Evolutionary conservation across 2,329 filamentous ascomycete genomes (phyloP).

Genomic region (Rutstroemia sp.): DNA sequence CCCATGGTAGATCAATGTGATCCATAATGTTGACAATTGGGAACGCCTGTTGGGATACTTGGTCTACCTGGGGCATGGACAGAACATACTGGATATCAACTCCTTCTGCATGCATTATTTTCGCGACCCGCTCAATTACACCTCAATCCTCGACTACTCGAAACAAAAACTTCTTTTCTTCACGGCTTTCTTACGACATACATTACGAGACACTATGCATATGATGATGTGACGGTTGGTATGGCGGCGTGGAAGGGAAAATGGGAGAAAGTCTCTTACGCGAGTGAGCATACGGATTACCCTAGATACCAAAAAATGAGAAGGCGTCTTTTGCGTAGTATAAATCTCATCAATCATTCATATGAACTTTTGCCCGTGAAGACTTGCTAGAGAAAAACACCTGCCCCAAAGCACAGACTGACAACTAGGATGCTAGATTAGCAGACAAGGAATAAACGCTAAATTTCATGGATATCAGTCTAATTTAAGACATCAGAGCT

Average conservation of each 20-base stretch:
- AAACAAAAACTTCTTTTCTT: conserved; percentile 10
- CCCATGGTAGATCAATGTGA: conserved; percentile 9
- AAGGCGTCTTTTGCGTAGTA: conserved; percentile 8
- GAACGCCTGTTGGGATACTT: conserved; percentile 8
- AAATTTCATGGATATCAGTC: background rate
- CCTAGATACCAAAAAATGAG: conserved; percentile 17
- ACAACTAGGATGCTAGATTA: background rate
- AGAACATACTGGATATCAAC: conserved; percentile 13
- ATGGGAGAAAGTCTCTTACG: conserved; percentile 1
- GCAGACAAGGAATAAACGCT: background rate
- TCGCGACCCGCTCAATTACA: background rate
- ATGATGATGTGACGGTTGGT: conserved; percentile 22
- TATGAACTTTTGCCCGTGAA: background rate
- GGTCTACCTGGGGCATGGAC: conserved; percentile 4
- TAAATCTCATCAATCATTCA: too few relatives aligned
- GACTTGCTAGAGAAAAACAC: background rate
- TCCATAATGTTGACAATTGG: conserved; percentile 11
- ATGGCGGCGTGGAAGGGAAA: conserved; percentile 1
- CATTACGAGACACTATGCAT: conserved; percentile 19
- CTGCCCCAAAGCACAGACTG: background rate
- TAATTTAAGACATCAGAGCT: background rate
- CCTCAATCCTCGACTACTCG: conserved; percentile 2
- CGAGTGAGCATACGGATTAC: conserved; percentile 11
- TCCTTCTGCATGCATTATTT: conserved; percentile 9
- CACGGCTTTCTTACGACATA: conserved; percentile 8